These are phyloP conservation scores for Blastocystis sp. DNA, from an alignment of 352 stramenopile genomes.

Conservation along the genomic window DNA sequence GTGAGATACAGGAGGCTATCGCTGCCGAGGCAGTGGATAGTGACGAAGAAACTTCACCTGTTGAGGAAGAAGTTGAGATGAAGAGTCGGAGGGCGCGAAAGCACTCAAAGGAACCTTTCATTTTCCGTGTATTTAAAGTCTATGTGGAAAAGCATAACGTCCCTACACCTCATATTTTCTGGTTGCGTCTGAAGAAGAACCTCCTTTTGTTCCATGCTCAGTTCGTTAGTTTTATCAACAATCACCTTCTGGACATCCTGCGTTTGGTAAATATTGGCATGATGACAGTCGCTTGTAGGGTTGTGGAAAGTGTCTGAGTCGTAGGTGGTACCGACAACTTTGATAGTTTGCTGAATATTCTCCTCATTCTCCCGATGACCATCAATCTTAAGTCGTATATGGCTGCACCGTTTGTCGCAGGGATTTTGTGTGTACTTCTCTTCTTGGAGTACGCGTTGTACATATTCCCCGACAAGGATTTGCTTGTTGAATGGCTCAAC, in stretches of 20 bases:
- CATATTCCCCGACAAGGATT: constrained; percentile 1
- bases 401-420: background rate
- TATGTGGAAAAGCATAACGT: constrained; percentile 25
- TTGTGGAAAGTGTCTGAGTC: background rate
- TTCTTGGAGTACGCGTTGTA: constrained; percentile 49
- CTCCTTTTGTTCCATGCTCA: background rate
- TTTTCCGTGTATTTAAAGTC: constrained; percentile 29
- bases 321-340: constrained; percentile 47
- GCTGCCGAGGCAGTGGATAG: background rate
- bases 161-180: constrained; percentile 10
- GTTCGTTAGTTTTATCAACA: constrained; percentile 17
- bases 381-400: constrained; percentile 41
- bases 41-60: background rate
- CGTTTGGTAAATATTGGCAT: constrained; percentile 52
- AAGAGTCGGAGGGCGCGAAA: background rate
- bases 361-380: constrained; percentile 49
- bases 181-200: constrained; percentile 46
- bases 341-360: constrained; percentile 30
- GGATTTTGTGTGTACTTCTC: background rate
- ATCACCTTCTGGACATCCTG: constrained; percentile 27
- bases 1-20: background rate
- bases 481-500: background rate
- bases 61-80: background rate
- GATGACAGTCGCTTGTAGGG: constrained; percentile 37
- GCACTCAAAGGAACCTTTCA: background rate